Evolutionary conservation across 2,329 filamentous ascomycete genomes (phyloP), one percentile per base, ranked within the genome.

Genomic region (Penicillium sp.): DNA sequence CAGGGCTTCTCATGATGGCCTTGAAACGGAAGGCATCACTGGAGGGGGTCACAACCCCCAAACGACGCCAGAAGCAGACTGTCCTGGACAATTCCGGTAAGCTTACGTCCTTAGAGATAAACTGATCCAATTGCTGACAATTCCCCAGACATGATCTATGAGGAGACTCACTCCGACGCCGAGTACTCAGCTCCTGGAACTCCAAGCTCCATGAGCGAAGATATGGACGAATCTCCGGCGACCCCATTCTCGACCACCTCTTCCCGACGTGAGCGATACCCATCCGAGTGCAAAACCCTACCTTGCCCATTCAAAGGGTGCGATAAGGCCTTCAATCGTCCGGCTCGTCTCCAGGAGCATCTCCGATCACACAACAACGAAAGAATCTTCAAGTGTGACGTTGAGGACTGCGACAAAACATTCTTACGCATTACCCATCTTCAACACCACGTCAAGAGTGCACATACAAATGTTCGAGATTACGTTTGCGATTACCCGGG

Each of bases 371-470:
- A 97, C 73, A 93, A 86, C 52, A 91, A 93, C 65, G 90, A 93
- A 65, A 86, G 92, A 1, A 87, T 91, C 0, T 95, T 89, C 73
- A 80, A 81, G 39, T 97, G 93, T 69, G 78, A 81, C 2, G 82
- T 88, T 60, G 76, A 81, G 6, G 86, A 76, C 41, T 97, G 93
- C 70, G 84, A 85, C 67, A 97, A 96, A 78, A 84, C 87, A 41
- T 97, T 96, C 71, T 84, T 91, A 15, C 90, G 94, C 60, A 85
- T 91, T 63, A 93, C 93, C 66, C 92, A 97, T 75, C 81, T 97
- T 19, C 87, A 88, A 58, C 88, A 92, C 63, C 93, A 97, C 72
- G 76, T 95, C 69, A 92, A 92, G 70, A 89, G 89, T 54, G 87
- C 88, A 11, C 93, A 97, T 72, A 88, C 84, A 21, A 80, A 85